A percentile compares a stretch with the other conserved stretches of the same genome.
These are phyloP conservation scores for Spirogloea muscicola DNA, from an alignment of 139 green algal genomes.

Conservation along the genomic window DNA sequence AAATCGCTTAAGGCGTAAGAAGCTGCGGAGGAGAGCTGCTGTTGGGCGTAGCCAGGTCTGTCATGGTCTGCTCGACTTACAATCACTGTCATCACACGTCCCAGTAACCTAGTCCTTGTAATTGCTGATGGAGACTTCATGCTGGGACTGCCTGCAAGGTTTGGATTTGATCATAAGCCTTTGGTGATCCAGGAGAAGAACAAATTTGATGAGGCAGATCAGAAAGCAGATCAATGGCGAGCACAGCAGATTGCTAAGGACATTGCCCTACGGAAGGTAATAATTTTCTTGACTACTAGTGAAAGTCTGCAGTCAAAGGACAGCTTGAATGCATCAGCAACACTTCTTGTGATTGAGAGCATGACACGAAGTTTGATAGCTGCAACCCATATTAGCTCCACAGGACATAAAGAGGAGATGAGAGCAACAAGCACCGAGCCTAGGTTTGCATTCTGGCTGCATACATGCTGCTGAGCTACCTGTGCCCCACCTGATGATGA, in stretches of 20 bases:
- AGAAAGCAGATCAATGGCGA: slow-evolving; percentile 9
- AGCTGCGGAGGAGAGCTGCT: no score
- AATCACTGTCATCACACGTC: no score
- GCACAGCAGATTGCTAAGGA: background rate
- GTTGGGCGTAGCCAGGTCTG: no score
- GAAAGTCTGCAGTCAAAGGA: background rate
- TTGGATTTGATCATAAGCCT: no score
- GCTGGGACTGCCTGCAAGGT: no score
- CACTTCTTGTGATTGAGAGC: background rate
- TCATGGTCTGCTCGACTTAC: no score
- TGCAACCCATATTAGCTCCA: background rate
- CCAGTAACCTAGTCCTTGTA: no score
- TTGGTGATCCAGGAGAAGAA: slow-evolving; percentile 5
- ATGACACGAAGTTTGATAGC: background rate
- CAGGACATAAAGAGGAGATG: background rate
- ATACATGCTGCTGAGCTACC: no score
- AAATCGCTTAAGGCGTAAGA: no score
- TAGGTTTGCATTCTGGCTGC: no score
- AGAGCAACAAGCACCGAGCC: background rate
- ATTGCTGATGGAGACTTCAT: no score
- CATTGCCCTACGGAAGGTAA: slow-evolving; percentile 1
- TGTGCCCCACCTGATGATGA: no score
- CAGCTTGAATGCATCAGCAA: background rate
- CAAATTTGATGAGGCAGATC: slow-evolving; percentile 1
- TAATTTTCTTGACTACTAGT: background rate